Evolutionary conservation across 1,139 yeast genomes (phyloP).

Genomic region (Zygoascus hellenicus): DNA sequence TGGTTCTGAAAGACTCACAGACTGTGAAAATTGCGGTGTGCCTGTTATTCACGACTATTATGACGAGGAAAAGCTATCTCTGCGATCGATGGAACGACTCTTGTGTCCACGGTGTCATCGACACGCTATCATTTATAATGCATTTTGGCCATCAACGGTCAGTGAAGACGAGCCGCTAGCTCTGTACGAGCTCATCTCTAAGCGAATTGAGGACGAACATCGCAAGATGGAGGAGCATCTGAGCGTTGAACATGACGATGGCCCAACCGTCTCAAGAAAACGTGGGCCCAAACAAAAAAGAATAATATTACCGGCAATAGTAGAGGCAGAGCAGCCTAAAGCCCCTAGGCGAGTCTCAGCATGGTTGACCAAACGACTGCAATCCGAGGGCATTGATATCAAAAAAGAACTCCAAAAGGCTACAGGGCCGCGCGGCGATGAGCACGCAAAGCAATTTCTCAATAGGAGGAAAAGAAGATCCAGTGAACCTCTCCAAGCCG

Average conservation of each 20-base stretch:
- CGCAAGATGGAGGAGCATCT: slow-evolving; percentile 9
- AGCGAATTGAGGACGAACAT: neutral
- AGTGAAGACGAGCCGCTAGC: slow-evolving; percentile 17
- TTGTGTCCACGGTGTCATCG: slow-evolving; percentile 32
- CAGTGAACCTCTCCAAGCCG: neutral
- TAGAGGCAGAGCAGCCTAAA: slow-evolving; percentile 11
- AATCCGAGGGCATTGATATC: slow-evolving; percentile 10
- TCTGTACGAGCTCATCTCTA: slow-evolving; percentile 15
- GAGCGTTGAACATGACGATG: slow-evolving; percentile 9
- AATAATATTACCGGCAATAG: slow-evolving; percentile 17
- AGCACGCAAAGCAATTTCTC: neutral
- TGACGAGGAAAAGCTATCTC: slow-evolving; percentile 15
- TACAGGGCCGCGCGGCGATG: slow-evolving; percentile 6
- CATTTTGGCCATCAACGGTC: slow-evolving; percentile 28
- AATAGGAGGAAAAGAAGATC: neutral
- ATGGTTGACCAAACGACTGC: slow-evolving; percentile 19
- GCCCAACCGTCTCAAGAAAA: slow-evolving; percentile 6
- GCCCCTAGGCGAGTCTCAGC: slow-evolving; percentile 19
- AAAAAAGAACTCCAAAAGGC: slow-evolving; percentile 2
- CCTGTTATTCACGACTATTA: slow-evolving; percentile 21
- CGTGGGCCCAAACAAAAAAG: slow-evolving; percentile 7
- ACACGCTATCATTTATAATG: slow-evolving; percentile 27
- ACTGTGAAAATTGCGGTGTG: slow-evolving; percentile 25
- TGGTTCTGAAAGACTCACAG: slow-evolving; percentile 13
- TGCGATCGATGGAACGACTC: slow-evolving; percentile 14